Base-by-base conservation (phyloP, 768 basidiomycete genomes). In the Pluteus cervinus region DNA sequence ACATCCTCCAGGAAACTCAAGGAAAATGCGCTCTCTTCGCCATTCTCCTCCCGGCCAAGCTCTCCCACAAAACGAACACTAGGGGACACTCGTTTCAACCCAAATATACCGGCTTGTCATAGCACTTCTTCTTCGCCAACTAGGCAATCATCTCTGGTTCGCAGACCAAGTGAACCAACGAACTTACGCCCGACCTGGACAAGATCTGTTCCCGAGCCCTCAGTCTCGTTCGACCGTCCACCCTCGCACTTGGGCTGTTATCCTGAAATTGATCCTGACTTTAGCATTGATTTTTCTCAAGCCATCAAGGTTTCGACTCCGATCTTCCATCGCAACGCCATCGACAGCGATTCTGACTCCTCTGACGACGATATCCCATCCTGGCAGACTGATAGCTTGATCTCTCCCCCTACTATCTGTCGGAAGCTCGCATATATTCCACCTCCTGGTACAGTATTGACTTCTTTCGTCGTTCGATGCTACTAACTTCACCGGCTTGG, bases 381-480 rank as follows among this genome's bases (percentile, higher is more conserved):
- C 9, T 69, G 67, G 67, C 47, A 60, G 32, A 63, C 60, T 12
- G 67, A 69, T 39, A 69, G 66, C 41, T 46, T 69, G 14, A 65
- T 69, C 26, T 69, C 67, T n/a, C 54, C 62, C 3, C 67, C 67
- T n/a, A 63, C 58, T 3, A 41, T 43, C 11, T 59, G 58, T 36
- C 36, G 46, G 24, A 36, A 23, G 25, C 7, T 15, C 9, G 15
- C 21, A 4, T 17, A 11, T 20, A 29, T 7, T 22, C 15, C 10
- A 22, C 26, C 23, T 14, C 26, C 12, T 24, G 31, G n/a, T 16
- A 29, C 20, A 26, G 8, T 24, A 29, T 28, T 29, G n/a, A 32
- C 18, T 9, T n/a, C 10, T 3, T 57, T 43, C 68, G 74, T 12
- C 73, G 63, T 17, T 71, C 62, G 43, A 76, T 68, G 36, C 76